phyloP scores from a whole-genome alignment of 2,329 filamentous ascomycete genomes.

The Apiospora arundinis region DNA sequence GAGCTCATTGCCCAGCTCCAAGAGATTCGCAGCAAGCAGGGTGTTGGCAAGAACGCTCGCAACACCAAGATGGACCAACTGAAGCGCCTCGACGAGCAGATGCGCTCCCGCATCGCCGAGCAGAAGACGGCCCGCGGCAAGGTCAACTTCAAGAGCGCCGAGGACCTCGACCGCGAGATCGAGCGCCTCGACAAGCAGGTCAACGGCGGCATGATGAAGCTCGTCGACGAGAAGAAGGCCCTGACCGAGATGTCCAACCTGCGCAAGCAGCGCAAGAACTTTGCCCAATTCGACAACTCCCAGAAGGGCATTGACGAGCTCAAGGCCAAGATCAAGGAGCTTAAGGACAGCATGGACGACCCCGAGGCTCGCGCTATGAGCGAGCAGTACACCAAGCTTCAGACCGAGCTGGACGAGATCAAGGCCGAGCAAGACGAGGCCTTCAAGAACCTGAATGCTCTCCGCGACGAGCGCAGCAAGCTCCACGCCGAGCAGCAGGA shows the following conservation, averaged over 20 bases:
- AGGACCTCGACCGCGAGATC: conserved; percentile 88
- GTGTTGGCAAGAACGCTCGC: conserved; percentile 83
- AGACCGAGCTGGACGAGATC: conserved; percentile 86
- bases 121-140: conserved; percentile 85
- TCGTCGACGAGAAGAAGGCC: conserved; percentile 97
- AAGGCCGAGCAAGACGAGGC: conserved; percentile 91
- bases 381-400: conserved; percentile 84
- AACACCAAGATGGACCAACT: conserved; percentile 84
- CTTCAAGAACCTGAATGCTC: conserved; percentile 83
- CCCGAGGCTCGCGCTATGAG: conserved; percentile 88
- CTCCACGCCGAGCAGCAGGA: conserved; percentile 85
- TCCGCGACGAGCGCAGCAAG: conserved; percentile 86
- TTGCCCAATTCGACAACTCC: conserved; percentile 80
- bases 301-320: conserved; percentile 91
- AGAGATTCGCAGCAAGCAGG: conserved; percentile 86
- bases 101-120: conserved; percentile 84
- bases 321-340: conserved; percentile 84
- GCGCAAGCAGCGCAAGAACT: conserved; percentile 90
- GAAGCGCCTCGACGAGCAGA: conserved; percentile 87
- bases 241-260: conserved; percentile 82
- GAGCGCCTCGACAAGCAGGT: conserved; percentile 82
- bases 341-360: conserved; percentile 89
- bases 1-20: conserved; percentile 84
- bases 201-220: conserved; percentile 87
- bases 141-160: conserved; percentile 82